Evolutionary conservation across 305 asterid species (phyloP).

Genomic region (Andrographis paniculata): DNA sequence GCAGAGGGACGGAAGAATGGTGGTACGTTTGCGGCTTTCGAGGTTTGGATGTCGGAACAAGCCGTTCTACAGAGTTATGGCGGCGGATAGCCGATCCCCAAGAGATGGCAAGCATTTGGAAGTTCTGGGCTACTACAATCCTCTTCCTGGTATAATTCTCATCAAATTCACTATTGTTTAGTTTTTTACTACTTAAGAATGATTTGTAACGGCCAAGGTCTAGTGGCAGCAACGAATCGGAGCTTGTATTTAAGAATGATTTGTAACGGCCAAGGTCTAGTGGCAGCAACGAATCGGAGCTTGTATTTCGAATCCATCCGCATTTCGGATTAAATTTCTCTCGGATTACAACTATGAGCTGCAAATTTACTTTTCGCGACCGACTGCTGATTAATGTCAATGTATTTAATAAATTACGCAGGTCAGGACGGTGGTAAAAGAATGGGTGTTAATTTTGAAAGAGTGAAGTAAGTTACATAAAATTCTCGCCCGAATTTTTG

Average conservation of each 20-base stretch:
- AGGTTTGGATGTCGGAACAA: slow-evolving; percentile 74
- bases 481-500: not conserved
- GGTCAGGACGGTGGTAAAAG: slow-evolving; percentile 95
- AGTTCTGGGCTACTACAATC: slow-evolving; percentile 84
- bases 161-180: not conserved
- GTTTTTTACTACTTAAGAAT: not conserved
- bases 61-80: slow-evolving; percentile 92
- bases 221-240: slow-evolving; percentile 9
- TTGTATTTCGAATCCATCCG: slow-evolving; percentile 4
- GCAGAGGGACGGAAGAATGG: slow-evolving; percentile 35
- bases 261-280: not conserved
- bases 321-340: slow-evolving; percentile 3
- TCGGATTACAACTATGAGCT: no score
- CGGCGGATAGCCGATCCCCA: slow-evolving; percentile 88
- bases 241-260: not conserved
- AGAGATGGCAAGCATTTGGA: slow-evolving; percentile 97
- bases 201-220: not conserved
- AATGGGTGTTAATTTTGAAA: slow-evolving; percentile 88
- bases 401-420: slow-evolving; percentile 21
- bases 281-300: slow-evolving; percentile 10
- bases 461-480: slow-evolving; percentile 59
- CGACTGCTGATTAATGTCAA: not conserved
- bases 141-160: slow-evolving; percentile 61
- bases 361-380: no score
- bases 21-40: slow-evolving; percentile 66